A percentile compares a stretch with the other conserved stretches of the same genome.
These are phyloP conservation scores for Ilyonectria sp. DNA, from an alignment of 2,329 filamentous ascomycete genomes.

Conservation along the genomic window DNA sequence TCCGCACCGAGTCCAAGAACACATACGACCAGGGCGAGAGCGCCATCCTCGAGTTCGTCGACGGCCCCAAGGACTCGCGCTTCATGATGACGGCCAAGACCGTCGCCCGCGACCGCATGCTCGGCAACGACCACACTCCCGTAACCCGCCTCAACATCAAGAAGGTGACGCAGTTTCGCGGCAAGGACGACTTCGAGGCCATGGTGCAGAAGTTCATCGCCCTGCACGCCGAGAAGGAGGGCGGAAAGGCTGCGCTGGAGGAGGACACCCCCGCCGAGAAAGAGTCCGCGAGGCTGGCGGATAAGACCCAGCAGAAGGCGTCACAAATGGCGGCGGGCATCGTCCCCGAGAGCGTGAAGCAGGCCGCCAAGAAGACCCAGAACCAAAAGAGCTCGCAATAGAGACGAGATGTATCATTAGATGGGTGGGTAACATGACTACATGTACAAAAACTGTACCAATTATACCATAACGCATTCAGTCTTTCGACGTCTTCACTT, in stretches of 20 bases:
- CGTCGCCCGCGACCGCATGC: constrained; percentile 74
- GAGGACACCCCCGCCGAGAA: constrained; percentile 30
- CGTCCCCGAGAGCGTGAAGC: constrained; percentile 47
- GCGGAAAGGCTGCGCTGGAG: constrained; percentile 17
- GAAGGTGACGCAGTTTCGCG: constrained; percentile 88
- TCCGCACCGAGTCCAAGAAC: constrained; percentile 91
- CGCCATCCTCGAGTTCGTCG: constrained; percentile 94
- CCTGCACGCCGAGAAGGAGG: constrained; percentile 43
- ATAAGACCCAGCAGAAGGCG: constrained; percentile 51
- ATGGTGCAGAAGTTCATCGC: constrained; percentile 66
- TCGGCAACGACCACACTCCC: constrained; percentile 74
- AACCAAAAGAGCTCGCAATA: constrained; percentile 39
- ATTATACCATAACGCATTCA: constrained; percentile 44
- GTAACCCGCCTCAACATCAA: constrained; percentile 83
- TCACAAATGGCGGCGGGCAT: constrained; percentile 51
- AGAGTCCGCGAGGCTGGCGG: constrained; percentile 43
- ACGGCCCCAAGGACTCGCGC: constrained; percentile 93
- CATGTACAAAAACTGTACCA: constrained; percentile 52
- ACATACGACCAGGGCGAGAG: constrained; percentile 87
- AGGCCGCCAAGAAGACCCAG: constrained; percentile 39
- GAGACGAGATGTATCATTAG: constrained; percentile 43
- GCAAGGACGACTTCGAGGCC: constrained; percentile 77
- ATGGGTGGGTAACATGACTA: constrained; percentile 29
- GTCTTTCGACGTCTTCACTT: constrained; percentile 25
- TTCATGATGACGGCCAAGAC: constrained; percentile 94